Evolutionary conservation across 495 filamentous ascomycete genomes (phyloP), one percentile per base, ranked within the genome.

Genomic region (Podospora pseudopauciseta): DNA sequence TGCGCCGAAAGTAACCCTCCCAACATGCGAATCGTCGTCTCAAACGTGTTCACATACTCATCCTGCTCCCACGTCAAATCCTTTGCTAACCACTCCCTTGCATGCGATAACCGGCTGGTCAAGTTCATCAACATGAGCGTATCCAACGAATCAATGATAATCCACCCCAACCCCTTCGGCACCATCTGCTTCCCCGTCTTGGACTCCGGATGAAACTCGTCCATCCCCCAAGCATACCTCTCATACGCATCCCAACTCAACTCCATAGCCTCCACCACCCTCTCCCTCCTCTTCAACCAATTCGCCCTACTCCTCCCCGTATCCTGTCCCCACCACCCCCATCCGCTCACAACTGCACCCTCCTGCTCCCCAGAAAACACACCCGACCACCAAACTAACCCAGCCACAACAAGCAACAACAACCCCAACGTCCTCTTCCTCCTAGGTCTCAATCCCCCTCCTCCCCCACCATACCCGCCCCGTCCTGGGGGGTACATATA

Each of bases 61-160:
- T 97, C 85, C 74, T 97, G 92, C 66, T 97, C 88, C 77, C 96
- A 98, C 18, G 86, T 87, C 65, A 98, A 80, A 1, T 86, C 87
- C 13, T 86, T 89, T n/a, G 91, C 83, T 60, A 99, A 89, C 95
- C 95, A 99, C 71, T 96, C 86, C 39, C 93, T 86, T 55, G 95
- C 94, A 74, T 95, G 90, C 28, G 87, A 84, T 30, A 99, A 86
- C 67, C 93, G 87, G 23, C 87, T 92, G 13, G 95, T 97, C 59
- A 97, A 82, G 74, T 99, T 99, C 95, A 99, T 99, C 65, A 99
- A 80, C 82, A 99, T 98, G 84, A 98, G 81, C 18, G 95, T 98
- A 77, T 99, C 95, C 59, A 99, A 81, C 59, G 93, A 88, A 80
- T 99, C 96, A 34, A 99, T 90, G 63, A 99, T 97, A 68, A 97